Evolutionary conservation across 1,284 basidiomycete genomes (phyloP).

Genomic region (Heimioporus retisporus): DNA sequence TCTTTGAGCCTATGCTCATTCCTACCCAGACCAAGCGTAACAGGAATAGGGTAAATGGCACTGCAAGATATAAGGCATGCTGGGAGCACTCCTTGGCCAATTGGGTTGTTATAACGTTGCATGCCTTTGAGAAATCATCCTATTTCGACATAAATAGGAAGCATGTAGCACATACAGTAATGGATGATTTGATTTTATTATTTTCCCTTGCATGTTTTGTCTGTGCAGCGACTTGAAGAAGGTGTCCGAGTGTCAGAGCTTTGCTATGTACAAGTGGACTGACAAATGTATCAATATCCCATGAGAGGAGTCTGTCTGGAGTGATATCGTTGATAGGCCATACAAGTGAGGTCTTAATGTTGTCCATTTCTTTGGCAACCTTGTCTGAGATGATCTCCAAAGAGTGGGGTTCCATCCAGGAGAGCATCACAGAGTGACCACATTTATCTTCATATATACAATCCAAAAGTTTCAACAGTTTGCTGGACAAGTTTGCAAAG

Average conservation of each 20-base stretch:
- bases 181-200: not conserved
- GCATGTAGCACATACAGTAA: not conserved
- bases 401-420: too few relatives aligned
- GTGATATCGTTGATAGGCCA: not conserved
- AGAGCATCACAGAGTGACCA: too few relatives aligned
- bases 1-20: too few relatives aligned
- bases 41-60: slow-evolving; percentile 11
- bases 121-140: slow-evolving; percentile 3
- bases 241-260: not conserved
- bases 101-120: not conserved
- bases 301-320: not conserved
- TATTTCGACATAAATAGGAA: not conserved
- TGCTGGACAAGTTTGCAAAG: too few relatives aligned
- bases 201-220: not conserved
- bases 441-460: too few relatives aligned
- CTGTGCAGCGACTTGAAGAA: not conserved
- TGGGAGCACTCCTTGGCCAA: slow-evolving; percentile 9
- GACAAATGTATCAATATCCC: not conserved
- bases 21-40: too few relatives aligned
- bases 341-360: not conserved
- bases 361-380: not conserved
- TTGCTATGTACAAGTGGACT: not conserved
- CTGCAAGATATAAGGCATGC: not conserved
- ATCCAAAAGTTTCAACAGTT: too few relatives aligned
- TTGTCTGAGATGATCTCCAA: too few relatives aligned